A percentile compares a stretch with the other conserved stretches of the same genome.
These are phyloP conservation scores for Oxyria digyna DNA, from an alignment of 148 eudicot genomes.

Conservation along the genomic window DNA sequence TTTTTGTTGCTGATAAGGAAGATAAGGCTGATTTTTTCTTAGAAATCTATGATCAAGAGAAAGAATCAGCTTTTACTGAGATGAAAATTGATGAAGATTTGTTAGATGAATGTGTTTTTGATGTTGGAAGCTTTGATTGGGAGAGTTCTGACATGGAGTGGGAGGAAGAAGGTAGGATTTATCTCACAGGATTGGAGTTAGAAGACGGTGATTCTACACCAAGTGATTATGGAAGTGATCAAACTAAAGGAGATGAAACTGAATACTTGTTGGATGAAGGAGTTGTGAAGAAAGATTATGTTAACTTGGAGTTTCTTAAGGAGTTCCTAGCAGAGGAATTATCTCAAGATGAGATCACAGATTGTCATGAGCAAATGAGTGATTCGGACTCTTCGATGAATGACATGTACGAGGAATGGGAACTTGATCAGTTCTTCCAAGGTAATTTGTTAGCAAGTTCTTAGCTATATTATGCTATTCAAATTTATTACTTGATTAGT, in stretches of 20 bases:
- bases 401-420: neutral
- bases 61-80: neutral
- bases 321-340: conserved; percentile 19
- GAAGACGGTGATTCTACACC: conserved; percentile 1
- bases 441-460: neutral
- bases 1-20: conserved; percentile 10
- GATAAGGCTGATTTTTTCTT: conserved; percentile 32
- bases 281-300: conserved; percentile 14
- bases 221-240: conserved; percentile 10
- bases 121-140: conserved; percentile 13
- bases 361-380: conserved; percentile 19
- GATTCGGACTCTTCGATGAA: conserved; percentile 17
- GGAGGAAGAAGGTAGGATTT: conserved; percentile 32
- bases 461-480: too few species aligned
- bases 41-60: conserved; percentile 29
- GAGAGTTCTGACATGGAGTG: conserved; percentile 51
- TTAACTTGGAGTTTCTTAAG: conserved; percentile 12
- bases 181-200: conserved; percentile 11
- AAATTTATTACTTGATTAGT: too few species aligned
- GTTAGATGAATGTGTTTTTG: conserved; percentile 8
- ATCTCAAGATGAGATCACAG: conserved; percentile 30
- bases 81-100: conserved; percentile 8
- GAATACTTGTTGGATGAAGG: conserved; percentile 12
- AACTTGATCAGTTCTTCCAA: conserved; percentile 5
- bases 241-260: neutral